Conservation (phyloP, 805 yeast genomes). For the Kazachstania psychrophila region DNA sequence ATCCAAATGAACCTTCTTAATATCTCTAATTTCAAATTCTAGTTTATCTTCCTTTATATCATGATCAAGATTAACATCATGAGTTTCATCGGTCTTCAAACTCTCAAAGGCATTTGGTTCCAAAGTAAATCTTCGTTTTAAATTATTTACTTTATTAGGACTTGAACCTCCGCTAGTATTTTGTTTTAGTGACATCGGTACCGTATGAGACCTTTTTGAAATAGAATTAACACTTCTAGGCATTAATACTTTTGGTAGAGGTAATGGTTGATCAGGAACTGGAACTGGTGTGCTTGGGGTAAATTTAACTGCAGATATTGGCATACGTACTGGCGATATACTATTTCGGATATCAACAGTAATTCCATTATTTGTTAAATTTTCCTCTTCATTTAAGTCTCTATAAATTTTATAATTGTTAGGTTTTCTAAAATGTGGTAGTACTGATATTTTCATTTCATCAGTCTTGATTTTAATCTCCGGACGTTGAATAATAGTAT, state of each 20-base stretch:
- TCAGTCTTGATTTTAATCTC: constrained; percentile 2
- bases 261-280: constrained; percentile 23
- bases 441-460: neutral
- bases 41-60: neutral
- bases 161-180: neutral
- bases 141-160: constrained; percentile 9
- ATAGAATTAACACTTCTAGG: constrained; percentile 23
- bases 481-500: too few species aligned
- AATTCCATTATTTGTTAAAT: neutral
- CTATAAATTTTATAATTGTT: constrained; percentile 8
- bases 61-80: neutral
- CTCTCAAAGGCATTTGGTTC: constrained; percentile 5
- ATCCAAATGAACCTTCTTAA: neutral
- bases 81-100: neutral
- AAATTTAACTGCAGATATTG: constrained; percentile 1
- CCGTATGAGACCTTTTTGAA: constrained; percentile 10
- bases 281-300: constrained; percentile 24
- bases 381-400: constrained; percentile 5
- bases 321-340: constrained; percentile 5
- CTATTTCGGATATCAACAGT: neutral
- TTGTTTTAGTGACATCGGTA: constrained; percentile 7
- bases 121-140: constrained; percentile 17
- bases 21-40: neutral
- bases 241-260: constrained; percentile 19
- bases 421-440: constrained; percentile 14